Percentiles rank a stretch among this genome's conserved stretches.
Evolutionary conservation across 768 basidiomycete species (phyloP).

Genomic region (Boletus barrowsii): DNA sequence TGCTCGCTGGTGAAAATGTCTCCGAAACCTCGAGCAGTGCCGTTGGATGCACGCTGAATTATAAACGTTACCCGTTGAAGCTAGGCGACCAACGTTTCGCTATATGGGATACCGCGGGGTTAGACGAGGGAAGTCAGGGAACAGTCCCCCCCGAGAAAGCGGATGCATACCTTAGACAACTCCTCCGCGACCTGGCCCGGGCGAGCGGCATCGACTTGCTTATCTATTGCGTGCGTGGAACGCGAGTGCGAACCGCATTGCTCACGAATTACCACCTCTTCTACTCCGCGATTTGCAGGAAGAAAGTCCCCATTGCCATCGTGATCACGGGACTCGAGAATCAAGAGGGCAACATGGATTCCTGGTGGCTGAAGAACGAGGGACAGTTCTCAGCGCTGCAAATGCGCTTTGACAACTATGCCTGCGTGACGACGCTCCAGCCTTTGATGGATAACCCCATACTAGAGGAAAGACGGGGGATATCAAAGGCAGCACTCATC

Average conservation of each 20-base stretch:
- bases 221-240: constrained; percentile 30
- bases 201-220: constrained; percentile 19
- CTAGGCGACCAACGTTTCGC: constrained; percentile 10
- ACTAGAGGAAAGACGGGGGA: constrained; percentile 13
- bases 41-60: constrained; percentile 18
- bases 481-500: constrained; percentile 21
- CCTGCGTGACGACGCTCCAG: constrained; percentile 37
- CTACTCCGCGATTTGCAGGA: constrained; percentile 37
- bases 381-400: constrained; percentile 23
- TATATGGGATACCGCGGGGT: constrained; percentile 26
- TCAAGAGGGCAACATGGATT: constrained; percentile 26
- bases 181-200: constrained; percentile 20
- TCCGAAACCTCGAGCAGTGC: constrained; percentile 20
- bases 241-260: constrained; percentile 16
- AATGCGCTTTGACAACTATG: constrained; percentile 35
- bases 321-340: constrained; percentile 40
- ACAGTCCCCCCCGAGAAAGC: constrained; percentile 23
- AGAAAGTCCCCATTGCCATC: constrained; percentile 38
- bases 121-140: constrained; percentile 23
- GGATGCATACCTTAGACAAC: constrained; percentile 26
- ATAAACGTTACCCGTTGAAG: constrained; percentile 6
- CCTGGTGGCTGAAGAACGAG: constrained; percentile 31
- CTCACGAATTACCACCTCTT: constrained; percentile 39
- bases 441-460: constrained; percentile 5
- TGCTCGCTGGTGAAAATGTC: constrained; percentile 11